These are phyloP conservation scores for Zymoseptoria ardabiliae DNA, from an alignment of 2,329 filamentous ascomycete genomes.

Conservation along the genomic window DNA sequence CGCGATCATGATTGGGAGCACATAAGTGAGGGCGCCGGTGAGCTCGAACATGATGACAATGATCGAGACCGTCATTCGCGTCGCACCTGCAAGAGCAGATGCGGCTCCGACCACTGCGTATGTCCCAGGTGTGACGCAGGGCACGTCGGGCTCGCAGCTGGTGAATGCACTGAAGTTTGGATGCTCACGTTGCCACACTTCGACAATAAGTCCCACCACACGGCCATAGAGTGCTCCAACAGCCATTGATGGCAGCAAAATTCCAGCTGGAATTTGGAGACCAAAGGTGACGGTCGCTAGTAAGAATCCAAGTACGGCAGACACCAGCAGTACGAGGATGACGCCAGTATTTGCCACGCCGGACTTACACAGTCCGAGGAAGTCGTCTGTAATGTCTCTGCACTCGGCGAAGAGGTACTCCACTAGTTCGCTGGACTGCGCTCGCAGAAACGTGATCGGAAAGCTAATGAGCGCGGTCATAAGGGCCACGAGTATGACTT, in stretches of 20 bases:
- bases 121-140: conserved; percentile 86
- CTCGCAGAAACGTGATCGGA: conserved; percentile 92
- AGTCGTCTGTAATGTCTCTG: conserved; percentile 71
- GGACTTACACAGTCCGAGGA: conserved; percentile 82
- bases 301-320: conserved; percentile 74
- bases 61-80: conserved; percentile 93
- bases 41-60: conserved; percentile 99
- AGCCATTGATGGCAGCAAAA: conserved; percentile 92
- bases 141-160: conserved; percentile 72
- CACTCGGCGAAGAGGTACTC: conserved; percentile 91
- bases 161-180: conserved; percentile 70
- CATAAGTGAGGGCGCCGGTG: conserved; percentile 89
- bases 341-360: conserved; percentile 75
- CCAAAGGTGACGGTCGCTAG: conserved; percentile 87
- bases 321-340: conserved; percentile 74
- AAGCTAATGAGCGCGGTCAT: conserved; percentile 87
- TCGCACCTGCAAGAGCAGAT: conserved; percentile 87
- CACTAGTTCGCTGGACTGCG: conserved; percentile 84
- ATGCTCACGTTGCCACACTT: conserved; percentile 76
- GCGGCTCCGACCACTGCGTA: conserved; percentile 96
- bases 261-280: conserved; percentile 86
- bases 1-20: conserved; percentile 96
- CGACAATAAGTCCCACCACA: conserved; percentile 79
- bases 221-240: conserved; percentile 87
- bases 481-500: conserved; percentile 72